Evolutionary conservation across 345 rosid species (phyloP).

Genomic region (Hevea brasiliensis): DNA sequence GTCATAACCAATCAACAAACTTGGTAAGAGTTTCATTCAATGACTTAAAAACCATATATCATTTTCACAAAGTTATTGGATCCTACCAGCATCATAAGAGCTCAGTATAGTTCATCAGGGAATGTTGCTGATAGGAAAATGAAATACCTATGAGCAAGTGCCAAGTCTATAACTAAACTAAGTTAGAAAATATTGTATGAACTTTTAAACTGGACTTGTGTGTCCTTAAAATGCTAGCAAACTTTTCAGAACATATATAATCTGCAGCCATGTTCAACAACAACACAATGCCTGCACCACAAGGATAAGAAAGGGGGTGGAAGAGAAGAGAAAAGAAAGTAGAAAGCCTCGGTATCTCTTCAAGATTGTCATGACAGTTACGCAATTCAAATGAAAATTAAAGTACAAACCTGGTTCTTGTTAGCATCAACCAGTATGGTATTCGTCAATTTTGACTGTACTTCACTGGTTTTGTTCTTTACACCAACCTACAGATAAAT

Average conservation of each 20-base stretch:
- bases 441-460: conserved; percentile 50
- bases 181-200: neutral
- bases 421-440: conserved; percentile 56
- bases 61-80: no score
- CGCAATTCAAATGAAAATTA: neutral
- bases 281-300: neutral
- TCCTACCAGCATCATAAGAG: neutral
- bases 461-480: conserved; percentile 79
- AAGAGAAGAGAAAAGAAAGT: neutral
- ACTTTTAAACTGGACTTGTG: neutral
- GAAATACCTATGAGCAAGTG: neutral
- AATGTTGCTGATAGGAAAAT: neutral
- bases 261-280: neutral
- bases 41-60: neutral
- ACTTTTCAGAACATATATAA: neutral
- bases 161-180: neutral
- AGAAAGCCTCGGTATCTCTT: neutral
- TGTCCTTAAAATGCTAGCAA: neutral
- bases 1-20: neutral
- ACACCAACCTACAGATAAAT: conserved; percentile 69
- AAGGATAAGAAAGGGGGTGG: neutral
- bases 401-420: conserved; percentile 60
- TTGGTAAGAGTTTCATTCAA: neutral
- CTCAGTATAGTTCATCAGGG: neutral
- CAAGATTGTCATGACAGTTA: neutral